Base-by-base conservation (phyloP, 192 early-diverging fungal genomes). In the Entomortierella lignicola region DNA sequence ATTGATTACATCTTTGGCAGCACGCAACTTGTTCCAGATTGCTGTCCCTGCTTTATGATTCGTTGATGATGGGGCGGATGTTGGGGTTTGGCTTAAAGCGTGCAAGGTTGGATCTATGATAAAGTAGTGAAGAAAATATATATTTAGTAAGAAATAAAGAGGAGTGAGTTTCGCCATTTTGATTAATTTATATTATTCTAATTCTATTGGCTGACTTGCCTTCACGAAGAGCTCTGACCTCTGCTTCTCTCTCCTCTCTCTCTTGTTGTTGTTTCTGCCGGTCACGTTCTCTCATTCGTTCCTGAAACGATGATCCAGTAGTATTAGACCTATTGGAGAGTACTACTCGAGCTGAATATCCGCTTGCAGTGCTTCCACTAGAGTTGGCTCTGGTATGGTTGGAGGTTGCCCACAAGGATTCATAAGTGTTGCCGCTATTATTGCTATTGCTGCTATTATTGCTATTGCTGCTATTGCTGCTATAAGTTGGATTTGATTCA, bases 1-100 rank as follows among this genome's bases (percentile, higher is more conserved):
- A 31, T 77, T 77, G 61, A 79, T 79, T 31, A 70, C 62, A 15
- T 79, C 75, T 63, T 70, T 79, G 11, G 75, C 68, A 25, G 68
- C 75, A 26, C 75, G 75, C 39, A 79, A 43, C n/a, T 31, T 59
- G 55, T 50, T 70, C 75, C 66, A 79, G 1, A 79, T 27, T 8
- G 63, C 37, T 4, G 61, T 55, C 43, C 74, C 75, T 37, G 67
- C 54, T 23, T 55, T 74, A 42, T 74, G 63, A 4, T 43, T 51
- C 0, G 72, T 53, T 50, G 72, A 51, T 15, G 57, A 31, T 3
- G 60, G 32, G 20, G 59, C 37, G 11, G 60, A 37, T 10, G 58
- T 21, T 23, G 65, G 43, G 53, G 42, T 0, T 8, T 55, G 53
- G 31, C 27, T 63, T 25, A 43, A 13, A 15, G 59, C 12, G n/a